Conservation (phyloP, 1,284 basidiomycete species). For the Rhodotorula sp. region DNA sequence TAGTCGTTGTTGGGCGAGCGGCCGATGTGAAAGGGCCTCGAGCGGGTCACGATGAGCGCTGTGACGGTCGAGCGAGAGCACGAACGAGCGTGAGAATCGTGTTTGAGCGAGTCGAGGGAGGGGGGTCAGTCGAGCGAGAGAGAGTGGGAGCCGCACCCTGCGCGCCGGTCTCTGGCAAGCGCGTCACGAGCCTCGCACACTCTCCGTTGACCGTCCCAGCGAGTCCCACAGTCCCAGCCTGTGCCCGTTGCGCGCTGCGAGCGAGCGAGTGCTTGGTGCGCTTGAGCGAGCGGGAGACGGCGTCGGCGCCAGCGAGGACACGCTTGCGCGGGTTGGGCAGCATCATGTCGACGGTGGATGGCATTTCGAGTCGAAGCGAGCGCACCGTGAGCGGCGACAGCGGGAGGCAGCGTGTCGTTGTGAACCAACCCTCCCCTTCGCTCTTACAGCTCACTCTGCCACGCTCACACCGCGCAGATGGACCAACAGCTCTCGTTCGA, state of each 20-base stretch:
- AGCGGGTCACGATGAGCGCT: slow-evolving; percentile 17
- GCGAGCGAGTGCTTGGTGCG: background rate
- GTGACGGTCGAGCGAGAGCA: background rate
- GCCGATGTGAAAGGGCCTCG: slow-evolving; percentile 15
- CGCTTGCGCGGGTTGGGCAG: background rate
- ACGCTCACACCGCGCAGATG: background rate
- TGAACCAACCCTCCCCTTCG: background rate
- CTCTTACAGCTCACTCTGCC: background rate
- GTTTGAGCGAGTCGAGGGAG: too few relatives aligned
- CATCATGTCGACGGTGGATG: background rate
- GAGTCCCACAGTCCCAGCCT: background rate
- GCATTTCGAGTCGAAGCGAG: background rate
- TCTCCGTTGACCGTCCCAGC: background rate
- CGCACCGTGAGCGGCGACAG: background rate
- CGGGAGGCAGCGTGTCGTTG: background rate
- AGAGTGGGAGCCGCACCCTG: background rate
- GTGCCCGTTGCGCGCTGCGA: background rate
- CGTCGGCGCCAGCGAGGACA: background rate
- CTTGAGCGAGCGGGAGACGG: background rate
- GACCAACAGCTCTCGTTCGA: slow-evolving; percentile 2
- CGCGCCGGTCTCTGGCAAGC: background rate
- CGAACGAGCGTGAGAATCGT: too few relatives aligned
- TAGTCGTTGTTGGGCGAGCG: slow-evolving; percentile 5
- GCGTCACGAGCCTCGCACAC: slow-evolving; percentile 1
- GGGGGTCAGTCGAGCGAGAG: background rate